Evolutionary conservation across 2,329 filamentous ascomycete genomes (phyloP), one percentile per base, ranked within the genome.

Genomic region (Trichophaea hybrida): DNA sequence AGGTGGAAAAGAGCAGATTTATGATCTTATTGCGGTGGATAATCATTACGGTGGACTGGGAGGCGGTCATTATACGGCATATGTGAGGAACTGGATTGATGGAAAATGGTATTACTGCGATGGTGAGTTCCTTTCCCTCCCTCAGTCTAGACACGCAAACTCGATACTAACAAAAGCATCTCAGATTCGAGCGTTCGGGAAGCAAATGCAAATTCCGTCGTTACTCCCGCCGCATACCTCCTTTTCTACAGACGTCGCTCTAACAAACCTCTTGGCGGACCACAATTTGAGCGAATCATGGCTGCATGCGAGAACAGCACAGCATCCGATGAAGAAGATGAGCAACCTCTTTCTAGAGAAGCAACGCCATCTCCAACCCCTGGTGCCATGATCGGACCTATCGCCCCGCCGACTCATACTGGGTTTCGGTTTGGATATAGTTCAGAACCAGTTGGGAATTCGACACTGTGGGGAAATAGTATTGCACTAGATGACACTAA

Each of bases 21-120:
- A 96, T 69, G 93, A 98, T 71, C 77, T 98, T 35, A 93, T 98
- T 70, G 93, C 85, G 12, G 89, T 98, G 1, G 93, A 98, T 72
- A 91, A 95, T 70, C 93, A 98, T 72, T 95, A 86, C 71, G 93
- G 93, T 62, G 88, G 89, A 34, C 80, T 98, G 40, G 89, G 89
- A 61, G 93, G 93, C 46, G 93, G 93, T 0, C 93, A 98, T 72
- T 98, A 98, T 74, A 97, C 90, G 17, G 93, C 93, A 33, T 90
- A 84, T 72, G 90, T 89, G 43, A 90, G 88, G 75, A 97, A 95
- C 71, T 96, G 95, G 72, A 77, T 86, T 62, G 88, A 94, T 69
- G 80, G 80, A 59, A 78, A 86, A 71, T 98, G 93, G 93, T 96
- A 96, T 72, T 87, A 94, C 67, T 97, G 94, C 72, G 97, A 98